Percentiles rank a stretch among this genome's conserved stretches.
Evolutionary conservation across 164 flowering plant species (phyloP).

Genomic region (Liriodendron chinense): DNA sequence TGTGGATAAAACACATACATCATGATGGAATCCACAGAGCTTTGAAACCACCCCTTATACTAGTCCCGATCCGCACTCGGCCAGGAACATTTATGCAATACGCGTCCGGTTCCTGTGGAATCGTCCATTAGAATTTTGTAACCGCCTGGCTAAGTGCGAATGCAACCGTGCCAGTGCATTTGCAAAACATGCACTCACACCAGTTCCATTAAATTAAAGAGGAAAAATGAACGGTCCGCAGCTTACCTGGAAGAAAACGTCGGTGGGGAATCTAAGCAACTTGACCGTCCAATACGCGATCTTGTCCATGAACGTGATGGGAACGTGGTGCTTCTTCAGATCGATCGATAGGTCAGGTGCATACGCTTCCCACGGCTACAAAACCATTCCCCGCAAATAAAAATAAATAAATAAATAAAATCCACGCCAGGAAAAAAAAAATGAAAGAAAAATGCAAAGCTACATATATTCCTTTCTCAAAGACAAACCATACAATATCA

Average conservation of each 20-base stretch:
- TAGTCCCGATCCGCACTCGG: too few relatives aligned
- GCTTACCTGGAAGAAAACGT: slow-evolving; percentile 78
- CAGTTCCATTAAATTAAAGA: too few relatives aligned
- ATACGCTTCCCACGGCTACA: slow-evolving; percentile 92
- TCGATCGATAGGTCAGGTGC: slow-evolving; percentile 59
- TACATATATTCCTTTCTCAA: too few relatives aligned
- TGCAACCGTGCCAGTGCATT: too few relatives aligned
- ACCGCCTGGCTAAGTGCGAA: too few relatives aligned
- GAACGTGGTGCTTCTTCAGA: slow-evolving; percentile 76
- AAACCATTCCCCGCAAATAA: not conserved
- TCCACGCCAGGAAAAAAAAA: not conserved
- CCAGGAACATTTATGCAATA: too few relatives aligned
- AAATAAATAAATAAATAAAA: not conserved
- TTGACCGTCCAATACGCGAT: slow-evolving; percentile 81
- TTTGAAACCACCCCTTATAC: too few relatives aligned
- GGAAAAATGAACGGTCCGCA: not conserved
- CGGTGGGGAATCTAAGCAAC: slow-evolving; percentile 62
- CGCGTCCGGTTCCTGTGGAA: too few relatives aligned
- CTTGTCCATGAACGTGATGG: slow-evolving; percentile 61
- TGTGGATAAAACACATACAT: too few relatives aligned
- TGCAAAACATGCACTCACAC: too few relatives aligned
- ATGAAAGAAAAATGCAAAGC: not conserved
- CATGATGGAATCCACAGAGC: too few relatives aligned
- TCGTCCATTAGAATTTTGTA: too few relatives aligned
- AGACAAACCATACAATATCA: not conserved